phyloP scores from a whole-genome alignment of 768 basidiomycete species.

The Dacryopinax primogenitus region DNA sequence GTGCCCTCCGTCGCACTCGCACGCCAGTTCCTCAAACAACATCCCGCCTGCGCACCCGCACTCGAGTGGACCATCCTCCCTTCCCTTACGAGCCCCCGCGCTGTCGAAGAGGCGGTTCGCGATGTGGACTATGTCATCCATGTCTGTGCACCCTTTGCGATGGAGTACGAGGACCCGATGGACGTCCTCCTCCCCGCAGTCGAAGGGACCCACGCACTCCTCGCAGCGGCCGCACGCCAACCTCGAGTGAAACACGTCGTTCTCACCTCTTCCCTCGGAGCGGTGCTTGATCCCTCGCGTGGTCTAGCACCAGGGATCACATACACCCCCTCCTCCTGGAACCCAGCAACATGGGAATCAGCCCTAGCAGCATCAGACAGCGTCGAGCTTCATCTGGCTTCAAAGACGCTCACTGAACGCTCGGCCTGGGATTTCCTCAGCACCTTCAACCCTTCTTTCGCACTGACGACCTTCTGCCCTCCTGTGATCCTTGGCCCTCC shows the following conservation, averaged over 20 bases:
- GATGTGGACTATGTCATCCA: slow-evolving; percentile 1
- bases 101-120: neutral
- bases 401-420: neutral
- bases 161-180: neutral
- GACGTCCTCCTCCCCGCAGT: slow-evolving; percentile 4
- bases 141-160: neutral
- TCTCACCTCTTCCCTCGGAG: neutral
- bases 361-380: neutral
- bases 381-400: neutral
- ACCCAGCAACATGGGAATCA: neutral
- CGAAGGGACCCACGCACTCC: neutral
- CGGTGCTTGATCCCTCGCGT: neutral
- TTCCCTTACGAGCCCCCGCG: neutral
- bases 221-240: neutral
- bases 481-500: neutral
- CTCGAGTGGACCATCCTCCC: neutral
- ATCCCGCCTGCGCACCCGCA: neutral
- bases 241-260: neutral
- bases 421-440: neutral
- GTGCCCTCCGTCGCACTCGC: neutral
- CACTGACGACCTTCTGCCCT: neutral
- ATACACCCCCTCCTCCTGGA: neutral
- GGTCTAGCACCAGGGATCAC: neutral
- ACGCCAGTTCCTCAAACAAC: neutral
- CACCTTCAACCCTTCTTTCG: neutral